Evolutionary conservation across 2,329 filamentous ascomycete genomes (phyloP).

Genomic region (Penicillium sp.): DNA sequence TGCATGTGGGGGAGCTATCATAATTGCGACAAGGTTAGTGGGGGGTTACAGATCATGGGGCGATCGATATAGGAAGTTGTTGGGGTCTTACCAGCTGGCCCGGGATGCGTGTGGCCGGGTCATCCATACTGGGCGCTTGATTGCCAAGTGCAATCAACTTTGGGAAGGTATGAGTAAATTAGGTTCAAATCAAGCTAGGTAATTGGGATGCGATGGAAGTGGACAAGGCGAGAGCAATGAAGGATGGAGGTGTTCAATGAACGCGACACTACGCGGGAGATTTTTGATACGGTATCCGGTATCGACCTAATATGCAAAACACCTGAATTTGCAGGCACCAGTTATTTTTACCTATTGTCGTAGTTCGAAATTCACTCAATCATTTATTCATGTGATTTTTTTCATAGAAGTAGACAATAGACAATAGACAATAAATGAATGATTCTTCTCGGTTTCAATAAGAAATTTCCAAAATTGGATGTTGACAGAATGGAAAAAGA

Average conservation of each 20-base stretch:
- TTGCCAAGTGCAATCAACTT: conserved; percentile 9
- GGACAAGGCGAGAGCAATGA: neutral
- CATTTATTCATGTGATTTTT: too few relatives aligned
- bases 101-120: conserved; percentile 47
- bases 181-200: neutral
- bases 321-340: conserved; percentile 23
- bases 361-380: neutral
- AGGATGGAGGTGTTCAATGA: conserved; percentile 1
- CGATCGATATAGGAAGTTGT: conserved; percentile 1
- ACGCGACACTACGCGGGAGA: conserved; percentile 36
- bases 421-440: too few relatives aligned
- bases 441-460: neutral
- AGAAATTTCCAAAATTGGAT: too few relatives aligned
- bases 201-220: conserved; percentile 17
- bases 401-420: too few relatives aligned
- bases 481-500: neutral
- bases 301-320: conserved; percentile 17
- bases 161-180: neutral
- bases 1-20: conserved; percentile 81
- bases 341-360: neutral
- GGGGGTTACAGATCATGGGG: neutral
- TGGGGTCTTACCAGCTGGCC: conserved; percentile 43
- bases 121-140: conserved; percentile 41
- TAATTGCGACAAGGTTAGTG: conserved; percentile 13
- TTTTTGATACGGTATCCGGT: conserved; percentile 28